A percentile compares a stretch with the other conserved stretches of the same genome.
Evolutionary conservation across 305 asterid species (phyloP).

Genomic region (Fraxinus greggii): DNA sequence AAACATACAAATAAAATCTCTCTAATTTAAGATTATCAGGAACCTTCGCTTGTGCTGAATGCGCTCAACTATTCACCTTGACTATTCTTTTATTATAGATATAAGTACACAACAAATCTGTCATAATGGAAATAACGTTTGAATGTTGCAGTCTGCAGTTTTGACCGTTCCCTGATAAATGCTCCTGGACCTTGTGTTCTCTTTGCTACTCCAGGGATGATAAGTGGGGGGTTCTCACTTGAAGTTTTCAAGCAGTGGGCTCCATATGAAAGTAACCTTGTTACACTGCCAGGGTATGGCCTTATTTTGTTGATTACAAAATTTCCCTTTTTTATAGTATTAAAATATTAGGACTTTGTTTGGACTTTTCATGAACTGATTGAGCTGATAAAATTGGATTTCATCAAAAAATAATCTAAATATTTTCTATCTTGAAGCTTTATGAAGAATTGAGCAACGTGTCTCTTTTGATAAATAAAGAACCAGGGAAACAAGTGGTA

Average conservation of each 20-base stretch:
- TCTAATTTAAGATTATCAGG: background rate
- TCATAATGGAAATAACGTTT: conserved; percentile 21
- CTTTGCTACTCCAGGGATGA: conserved; percentile 94
- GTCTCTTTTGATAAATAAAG: background rate
- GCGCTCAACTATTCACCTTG: background rate
- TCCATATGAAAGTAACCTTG: conserved; percentile 73
- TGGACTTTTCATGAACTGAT: background rate
- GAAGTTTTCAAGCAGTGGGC: conserved; percentile 97
- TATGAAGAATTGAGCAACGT: background rate
- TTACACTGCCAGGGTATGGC: conserved; percentile 81
- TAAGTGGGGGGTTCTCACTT: conserved; percentile 90
- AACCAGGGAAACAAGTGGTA: background rate
- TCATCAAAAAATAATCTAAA: background rate
- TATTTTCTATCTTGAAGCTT: background rate
- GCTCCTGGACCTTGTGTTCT: conserved; percentile 95
- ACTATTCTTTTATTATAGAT: background rate
- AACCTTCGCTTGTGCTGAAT: background rate
- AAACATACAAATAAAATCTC: background rate
- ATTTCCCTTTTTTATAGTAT: conserved; percentile 10
- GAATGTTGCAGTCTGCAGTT: conserved; percentile 59
- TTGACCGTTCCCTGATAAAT: conserved; percentile 76
- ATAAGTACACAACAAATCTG: background rate
- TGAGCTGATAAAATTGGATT: background rate
- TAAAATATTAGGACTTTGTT: background rate
- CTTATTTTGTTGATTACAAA: background rate